Evolutionary conservation across 148 eudicot genomes (phyloP).

Genomic region (Nepenthes mirabilis): DNA sequence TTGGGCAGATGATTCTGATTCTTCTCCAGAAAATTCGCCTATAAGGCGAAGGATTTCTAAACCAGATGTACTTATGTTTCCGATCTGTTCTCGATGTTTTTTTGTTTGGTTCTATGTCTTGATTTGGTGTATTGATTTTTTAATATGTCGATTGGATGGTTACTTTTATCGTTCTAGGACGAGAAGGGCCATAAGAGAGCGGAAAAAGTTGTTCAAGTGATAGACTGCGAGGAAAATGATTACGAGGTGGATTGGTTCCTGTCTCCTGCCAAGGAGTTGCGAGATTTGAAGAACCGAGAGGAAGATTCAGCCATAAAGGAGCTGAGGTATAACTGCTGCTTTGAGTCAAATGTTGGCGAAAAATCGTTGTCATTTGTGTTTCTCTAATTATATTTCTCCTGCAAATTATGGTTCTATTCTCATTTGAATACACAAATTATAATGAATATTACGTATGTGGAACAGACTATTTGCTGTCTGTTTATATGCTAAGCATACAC

Average conservation of each 20-base stretch:
- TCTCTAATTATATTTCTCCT: too few relatives aligned
- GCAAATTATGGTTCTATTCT: too few relatives aligned
- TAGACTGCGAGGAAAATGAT: slow-evolving; percentile 35
- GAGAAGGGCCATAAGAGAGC: slow-evolving; percentile 14
- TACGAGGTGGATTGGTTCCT: slow-evolving; percentile 65
- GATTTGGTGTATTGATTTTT: background rate
- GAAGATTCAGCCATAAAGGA: slow-evolving; percentile 62
- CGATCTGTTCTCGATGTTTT: background rate
- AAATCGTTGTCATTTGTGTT: too few relatives aligned
- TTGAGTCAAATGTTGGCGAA: background rate
- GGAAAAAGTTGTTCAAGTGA: slow-evolving; percentile 13
- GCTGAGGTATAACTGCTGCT: slow-evolving; percentile 32
- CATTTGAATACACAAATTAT: too few relatives aligned
- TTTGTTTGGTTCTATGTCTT: background rate
- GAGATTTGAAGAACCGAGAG: slow-evolving; percentile 8
- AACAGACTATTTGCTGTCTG: too few relatives aligned
- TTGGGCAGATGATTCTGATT: slow-evolving; percentile 33
- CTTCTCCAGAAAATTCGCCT: slow-evolving; percentile 19
- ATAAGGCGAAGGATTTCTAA: slow-evolving; percentile 40
- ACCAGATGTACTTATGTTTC: slow-evolving; percentile 10
- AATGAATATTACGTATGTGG: too few relatives aligned
- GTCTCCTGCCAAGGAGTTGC: slow-evolving; percentile 48
- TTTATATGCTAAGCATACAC: too few relatives aligned
- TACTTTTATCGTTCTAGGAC: slow-evolving; percentile 13
- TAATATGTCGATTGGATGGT: background rate